These are phyloP conservation scores for Crotalaria pallida DNA, from an alignment of 306 rosid species.

Conservation along the genomic window DNA sequence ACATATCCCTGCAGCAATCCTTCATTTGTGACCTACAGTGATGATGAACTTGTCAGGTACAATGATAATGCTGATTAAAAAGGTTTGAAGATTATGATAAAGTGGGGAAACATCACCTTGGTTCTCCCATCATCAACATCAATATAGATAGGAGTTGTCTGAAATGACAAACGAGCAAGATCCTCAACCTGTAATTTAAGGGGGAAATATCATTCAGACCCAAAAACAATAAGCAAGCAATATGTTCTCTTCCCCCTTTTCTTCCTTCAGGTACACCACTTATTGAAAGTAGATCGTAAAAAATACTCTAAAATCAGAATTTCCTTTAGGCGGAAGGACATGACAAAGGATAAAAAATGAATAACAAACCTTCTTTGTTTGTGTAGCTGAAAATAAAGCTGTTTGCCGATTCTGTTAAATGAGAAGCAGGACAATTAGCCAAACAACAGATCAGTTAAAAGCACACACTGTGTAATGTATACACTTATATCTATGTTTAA, in stretches of 20 bases:
- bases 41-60: slow-evolving; percentile 16
- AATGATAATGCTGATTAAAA: slow-evolving; percentile 1
- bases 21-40: slow-evolving; percentile 81
- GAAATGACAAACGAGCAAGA: slow-evolving; percentile 84
- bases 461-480: not conserved
- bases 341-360: not conserved
- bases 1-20: slow-evolving; percentile 95
- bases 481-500: not conserved
- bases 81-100: not conserved
- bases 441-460: not conserved
- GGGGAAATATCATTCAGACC: not conserved
- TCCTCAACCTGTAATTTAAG: slow-evolving; percentile 68
- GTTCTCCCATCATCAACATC: slow-evolving; percentile 86
- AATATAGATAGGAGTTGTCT: slow-evolving; percentile 60
- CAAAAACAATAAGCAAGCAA: slow-evolving; percentile 4
- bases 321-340: not conserved
- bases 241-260: not conserved
- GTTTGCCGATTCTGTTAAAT: slow-evolving; percentile 66
- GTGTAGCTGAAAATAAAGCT: slow-evolving; percentile 76
- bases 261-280: not conserved
- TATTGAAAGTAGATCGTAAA: not conserved
- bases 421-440: slow-evolving; percentile 24
- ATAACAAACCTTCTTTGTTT: slow-evolving; percentile 60
- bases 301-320: no score
- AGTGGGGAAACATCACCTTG: slow-evolving; percentile 48